Base-by-base conservation (phyloP, 148 eudicot genomes). In the Rhododendron vialii region DNA sequence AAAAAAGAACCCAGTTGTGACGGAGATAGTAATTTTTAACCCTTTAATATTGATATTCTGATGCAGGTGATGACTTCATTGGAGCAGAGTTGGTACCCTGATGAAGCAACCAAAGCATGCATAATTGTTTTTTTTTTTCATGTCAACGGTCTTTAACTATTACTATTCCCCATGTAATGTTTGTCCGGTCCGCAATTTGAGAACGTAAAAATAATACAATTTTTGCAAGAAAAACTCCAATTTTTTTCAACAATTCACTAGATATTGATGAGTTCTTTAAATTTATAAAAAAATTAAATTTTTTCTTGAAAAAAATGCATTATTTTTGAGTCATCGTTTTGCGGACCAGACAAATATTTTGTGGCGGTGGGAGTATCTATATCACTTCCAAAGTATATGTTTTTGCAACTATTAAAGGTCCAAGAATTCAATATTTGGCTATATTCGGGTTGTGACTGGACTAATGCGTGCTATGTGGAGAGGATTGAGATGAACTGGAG, bases 11-110 rank as follows among this genome's bases (percentile, higher is more conserved):
- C 61, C 0, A 55, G 22, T 55, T 55, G 7, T 55, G 61, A 18
- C 61, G 7, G 61, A 55, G 22, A 18, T 55, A 45, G 22, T 38
- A 59, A 45, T 67, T 83, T 48, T 76, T 45, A 47, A 48, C 78
- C 43, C 4, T 45, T 67, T 1, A 15, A 73, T 48, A 20, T 17
- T 35, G 61, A 9, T 36, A 51, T 82, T 26, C 15, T 59, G 83
- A 78, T 87, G 86, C 79, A 83, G 65, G 77, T 15, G 45, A 83
- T 86, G 85, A 86, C 65, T 26, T 86, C 85, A 59, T 83, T 47
- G 9, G 28, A 57, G 35, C 65, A 50, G 36, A 71, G 59, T 48
- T 20, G 30, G 79, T 47, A 73, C 36, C 67, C 12, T 30, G 26
- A 84, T 50, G 67, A 74, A 74, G 61, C 45, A 83, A 83, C 61